Conservation (phyloP, 495 filamentous ascomycete genomes). For the Aspergillus sparsus region DNA sequence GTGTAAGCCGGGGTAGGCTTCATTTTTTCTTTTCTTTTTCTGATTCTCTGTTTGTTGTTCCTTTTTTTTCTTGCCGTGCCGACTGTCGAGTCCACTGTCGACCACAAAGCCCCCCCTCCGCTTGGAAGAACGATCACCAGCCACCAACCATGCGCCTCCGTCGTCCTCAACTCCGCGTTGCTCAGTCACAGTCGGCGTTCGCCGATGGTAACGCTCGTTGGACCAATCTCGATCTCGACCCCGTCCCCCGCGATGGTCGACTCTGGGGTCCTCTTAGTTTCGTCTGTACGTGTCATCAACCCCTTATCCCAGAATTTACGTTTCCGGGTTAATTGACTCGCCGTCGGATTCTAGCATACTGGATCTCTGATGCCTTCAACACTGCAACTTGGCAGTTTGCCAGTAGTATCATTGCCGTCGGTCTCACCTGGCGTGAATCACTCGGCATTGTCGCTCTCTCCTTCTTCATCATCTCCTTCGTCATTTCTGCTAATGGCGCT, state of each 20-base stretch:
- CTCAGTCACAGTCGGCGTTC: constrained; percentile 40
- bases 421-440: constrained; percentile 61
- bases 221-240: constrained; percentile 51
- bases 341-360: constrained; percentile 48
- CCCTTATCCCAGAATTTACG: neutral
- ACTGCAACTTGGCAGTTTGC: constrained; percentile 62
- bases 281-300: constrained; percentile 29
- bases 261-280: constrained; percentile 48
- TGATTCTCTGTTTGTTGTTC: neutral
- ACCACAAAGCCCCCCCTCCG: neutral
- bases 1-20: no score
- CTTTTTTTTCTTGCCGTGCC: neutral
- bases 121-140: neutral
- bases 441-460: constrained; percentile 61
- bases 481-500: constrained; percentile 64
- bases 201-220: constrained; percentile 43
- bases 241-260: constrained; percentile 38
- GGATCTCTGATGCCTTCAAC: constrained; percentile 66
- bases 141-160: constrained; percentile 28
- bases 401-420: constrained; percentile 61
- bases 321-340: neutral
- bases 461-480: constrained; percentile 62
- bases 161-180: constrained; percentile 35
- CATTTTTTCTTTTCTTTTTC: neutral
- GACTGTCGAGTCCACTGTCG: neutral